Percentiles rank a stretch among this genome's conserved stretches.
These are phyloP conservation scores for Xerocomus potaroensis DNA, from an alignment of 768 basidiomycete genomes.

Conservation along the genomic window DNA sequence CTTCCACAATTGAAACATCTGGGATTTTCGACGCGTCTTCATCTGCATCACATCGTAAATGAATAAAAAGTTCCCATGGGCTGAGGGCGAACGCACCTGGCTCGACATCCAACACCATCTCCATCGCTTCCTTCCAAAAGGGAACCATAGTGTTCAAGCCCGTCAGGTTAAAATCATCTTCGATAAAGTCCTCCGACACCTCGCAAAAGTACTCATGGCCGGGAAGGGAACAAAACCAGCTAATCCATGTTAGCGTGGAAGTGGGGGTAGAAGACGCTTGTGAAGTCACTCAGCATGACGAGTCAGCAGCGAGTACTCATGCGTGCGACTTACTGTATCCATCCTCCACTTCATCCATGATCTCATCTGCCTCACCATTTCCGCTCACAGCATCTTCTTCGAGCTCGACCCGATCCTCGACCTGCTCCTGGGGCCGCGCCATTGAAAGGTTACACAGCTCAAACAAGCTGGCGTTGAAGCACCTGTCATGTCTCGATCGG, in stretches of 20 bases:
- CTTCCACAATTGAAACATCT: conserved; percentile 97
- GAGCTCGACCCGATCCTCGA: conserved; percentile 47
- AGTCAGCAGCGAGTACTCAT: conserved; percentile 21
- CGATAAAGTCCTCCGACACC: conserved; percentile 97
- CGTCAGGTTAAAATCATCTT: conserved; percentile 98
- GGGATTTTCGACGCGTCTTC: conserved; percentile 96
- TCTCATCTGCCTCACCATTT: conserved; percentile 63
- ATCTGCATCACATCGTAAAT: conserved; percentile 38
- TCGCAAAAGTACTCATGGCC: conserved; percentile 99
- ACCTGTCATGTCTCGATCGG: conserved; percentile 22
- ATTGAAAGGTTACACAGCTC: conserved; percentile 27
- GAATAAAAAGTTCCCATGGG: conserved; percentile 10
- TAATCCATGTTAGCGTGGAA: conserved; percentile 92
- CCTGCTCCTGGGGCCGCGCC: conserved; percentile 38
- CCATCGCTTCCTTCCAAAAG: conserved; percentile 99
- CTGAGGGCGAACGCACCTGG: conserved; percentile 62
- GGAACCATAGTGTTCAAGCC: conserved; percentile 95
- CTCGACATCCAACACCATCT: conserved; percentile 99
- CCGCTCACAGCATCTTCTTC: conserved; percentile 62
- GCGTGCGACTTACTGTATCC: conserved; percentile 68
- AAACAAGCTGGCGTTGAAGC: conserved; percentile 21
- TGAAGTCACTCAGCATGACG: no score
- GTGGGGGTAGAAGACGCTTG: conserved; percentile 86
- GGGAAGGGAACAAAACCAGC: conserved; percentile 92
- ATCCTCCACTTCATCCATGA: conserved; percentile 66